Evolutionary conservation across 352 stramenopile species (phyloP), one percentile per base, ranked within the genome.

Genomic region (Pythium sukuiense): DNA sequence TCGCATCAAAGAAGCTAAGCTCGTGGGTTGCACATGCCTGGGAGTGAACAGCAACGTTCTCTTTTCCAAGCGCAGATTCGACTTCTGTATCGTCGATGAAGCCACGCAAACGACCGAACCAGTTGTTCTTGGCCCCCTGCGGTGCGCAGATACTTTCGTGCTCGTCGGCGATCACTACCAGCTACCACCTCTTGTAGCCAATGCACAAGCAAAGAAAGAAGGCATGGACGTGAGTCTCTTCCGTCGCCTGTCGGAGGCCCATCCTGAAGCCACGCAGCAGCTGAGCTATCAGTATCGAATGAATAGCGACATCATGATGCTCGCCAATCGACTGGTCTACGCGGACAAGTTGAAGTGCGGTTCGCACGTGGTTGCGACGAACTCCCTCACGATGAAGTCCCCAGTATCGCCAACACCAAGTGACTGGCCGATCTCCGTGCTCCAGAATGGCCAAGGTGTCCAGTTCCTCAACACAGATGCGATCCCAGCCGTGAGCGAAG

Each of bases 261-360:
- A 99, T 61, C 96, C 93, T 13, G 73, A 85, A 65, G 85, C 92
- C 6, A 90, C 97, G 33, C 85, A 96, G 54, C 85, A 95, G 61
- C 74, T 99, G n/a, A 98, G 88, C n/a, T 95, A 97, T 53, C 98
- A 99, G 81, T 99, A 99, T 73, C 90, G 98, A 49, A 99, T 99
- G 97, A 97, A 99, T 71, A 73, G 79, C 39, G 83, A 98, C 50
- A 98, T 99, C 57, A 99, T 98, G 83, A 64, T 90, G 45, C 55
- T 99, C 9, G 97, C 88, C 29, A 99, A 99, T 79, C 83, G 88
- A 14, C 76, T 99, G 52, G 79, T 98, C 12, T 98, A 98, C 61
- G 87, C 85, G 6, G 92, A 98, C 57, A 91, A 96, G 57, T 79
- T 99, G 30, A 97, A 97, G 74, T 99, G 94, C 65, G 97, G 88